Evolutionary conservation across 306 rosid species (phyloP).

Genomic region (Cucurbita maxima): DNA sequence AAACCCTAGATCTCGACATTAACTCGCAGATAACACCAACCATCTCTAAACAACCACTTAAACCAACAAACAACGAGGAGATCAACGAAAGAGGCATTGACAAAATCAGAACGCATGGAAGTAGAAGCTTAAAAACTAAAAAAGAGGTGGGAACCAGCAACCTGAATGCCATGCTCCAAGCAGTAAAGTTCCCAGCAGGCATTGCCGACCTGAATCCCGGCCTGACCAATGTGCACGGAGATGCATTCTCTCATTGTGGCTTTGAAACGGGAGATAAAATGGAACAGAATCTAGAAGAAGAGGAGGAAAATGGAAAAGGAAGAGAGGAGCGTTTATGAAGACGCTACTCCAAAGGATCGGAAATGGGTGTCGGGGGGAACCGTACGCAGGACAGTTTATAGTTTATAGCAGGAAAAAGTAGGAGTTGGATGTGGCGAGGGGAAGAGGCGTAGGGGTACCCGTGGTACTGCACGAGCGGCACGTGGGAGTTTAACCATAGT

Average conservation of each 20-base stretch:
- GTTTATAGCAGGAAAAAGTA: slow-evolving; percentile 7
- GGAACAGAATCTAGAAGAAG: too few relatives aligned
- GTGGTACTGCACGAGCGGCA: neutral
- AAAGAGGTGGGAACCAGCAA: neutral
- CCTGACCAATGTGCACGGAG: neutral
- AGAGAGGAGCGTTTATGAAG: slow-evolving; percentile 50
- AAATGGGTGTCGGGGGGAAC: neutral
- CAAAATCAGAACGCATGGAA: too few relatives aligned
- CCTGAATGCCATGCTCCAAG: neutral
- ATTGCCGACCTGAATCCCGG: neutral
- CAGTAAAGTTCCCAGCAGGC: neutral
- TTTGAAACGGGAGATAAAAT: neutral
- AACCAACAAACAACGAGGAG: neutral
- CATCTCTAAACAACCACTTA: neutral
- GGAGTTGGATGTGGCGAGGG: neutral
- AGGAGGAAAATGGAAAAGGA: neutral
- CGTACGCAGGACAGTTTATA: neutral
- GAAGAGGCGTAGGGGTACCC: neutral
- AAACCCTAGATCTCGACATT: neutral
- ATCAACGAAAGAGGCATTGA: too few relatives aligned
- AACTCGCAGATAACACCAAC: neutral
- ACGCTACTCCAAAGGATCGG: slow-evolving; percentile 29
- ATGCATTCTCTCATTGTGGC: neutral
- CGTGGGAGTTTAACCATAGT: neutral
- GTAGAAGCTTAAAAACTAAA: neutral